These are phyloP conservation scores for Moringa oleifera DNA, from an alignment of 345 rosid species.

Conservation along the genomic window DNA sequence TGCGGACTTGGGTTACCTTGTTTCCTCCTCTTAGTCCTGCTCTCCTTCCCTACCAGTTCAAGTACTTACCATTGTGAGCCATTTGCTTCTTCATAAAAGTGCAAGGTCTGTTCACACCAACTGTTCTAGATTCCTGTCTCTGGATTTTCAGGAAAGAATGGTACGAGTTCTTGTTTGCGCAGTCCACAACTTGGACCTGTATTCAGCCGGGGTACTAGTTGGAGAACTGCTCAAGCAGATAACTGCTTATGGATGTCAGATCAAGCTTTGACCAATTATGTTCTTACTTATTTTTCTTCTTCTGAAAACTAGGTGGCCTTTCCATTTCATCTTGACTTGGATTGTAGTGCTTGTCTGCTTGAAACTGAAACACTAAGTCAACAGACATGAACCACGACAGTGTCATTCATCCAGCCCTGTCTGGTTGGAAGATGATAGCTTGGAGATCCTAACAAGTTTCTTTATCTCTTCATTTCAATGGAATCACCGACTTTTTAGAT, in stretches of 20 bases:
- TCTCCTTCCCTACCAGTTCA: slow-evolving; percentile 50
- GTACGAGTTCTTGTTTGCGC: slow-evolving; percentile 27
- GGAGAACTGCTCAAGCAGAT: slow-evolving; percentile 38
- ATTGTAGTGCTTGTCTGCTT: too few relatives aligned
- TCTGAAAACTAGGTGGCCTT: slow-evolving; percentile 46
- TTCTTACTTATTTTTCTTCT: slow-evolving; percentile 33
- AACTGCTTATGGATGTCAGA: slow-evolving; percentile 40
- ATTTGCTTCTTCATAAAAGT: slow-evolving; percentile 30
- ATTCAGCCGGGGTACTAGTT: slow-evolving; percentile 33
- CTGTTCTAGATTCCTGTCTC: slow-evolving; percentile 41
- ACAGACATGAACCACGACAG: too few relatives aligned
- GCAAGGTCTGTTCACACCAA: slow-evolving; percentile 28
- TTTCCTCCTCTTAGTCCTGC: slow-evolving; percentile 34
- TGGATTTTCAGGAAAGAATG: slow-evolving; percentile 33
- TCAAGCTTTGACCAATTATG: slow-evolving; percentile 51
- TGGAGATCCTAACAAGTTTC: too few relatives aligned
- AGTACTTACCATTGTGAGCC: slow-evolving; percentile 58
- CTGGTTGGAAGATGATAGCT: too few relatives aligned
- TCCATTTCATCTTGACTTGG: slow-evolving; percentile 5
- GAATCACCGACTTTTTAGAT: too few relatives aligned
- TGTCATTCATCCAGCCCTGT: too few relatives aligned
- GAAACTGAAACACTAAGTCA: too few relatives aligned
- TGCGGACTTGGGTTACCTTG: slow-evolving; percentile 28
- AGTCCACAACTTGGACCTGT: slow-evolving; percentile 30
- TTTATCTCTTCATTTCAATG: too few relatives aligned